phyloP scores from a whole-genome alignment of 768 basidiomycete genomes.

The Calocybe indica region DNA sequence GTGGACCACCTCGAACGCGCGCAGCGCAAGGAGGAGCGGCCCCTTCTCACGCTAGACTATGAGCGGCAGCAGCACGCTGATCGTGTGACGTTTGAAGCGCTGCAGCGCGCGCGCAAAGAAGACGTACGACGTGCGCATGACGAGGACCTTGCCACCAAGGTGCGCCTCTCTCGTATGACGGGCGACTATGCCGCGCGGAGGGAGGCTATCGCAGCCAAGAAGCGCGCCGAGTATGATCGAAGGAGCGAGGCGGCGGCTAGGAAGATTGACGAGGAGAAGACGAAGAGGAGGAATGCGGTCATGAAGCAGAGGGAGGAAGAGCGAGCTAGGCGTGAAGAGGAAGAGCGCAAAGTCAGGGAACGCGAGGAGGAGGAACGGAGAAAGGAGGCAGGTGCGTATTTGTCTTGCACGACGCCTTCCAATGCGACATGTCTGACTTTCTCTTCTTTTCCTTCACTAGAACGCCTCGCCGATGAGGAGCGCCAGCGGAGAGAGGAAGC shows the following conservation, averaged over 20 bases:
- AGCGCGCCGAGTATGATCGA: slow-evolving; percentile 59
- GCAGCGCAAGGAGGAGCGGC: slow-evolving; percentile 87
- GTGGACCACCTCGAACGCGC: slow-evolving; percentile 95
- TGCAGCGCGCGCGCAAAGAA: slow-evolving; percentile 55
- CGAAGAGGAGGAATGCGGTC: slow-evolving; percentile 53
- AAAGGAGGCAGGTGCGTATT: slow-evolving; percentile 43
- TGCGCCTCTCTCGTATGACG: slow-evolving; percentile 65
- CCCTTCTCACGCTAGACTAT: slow-evolving; percentile 83
- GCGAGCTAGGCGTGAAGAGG: slow-evolving; percentile 34
- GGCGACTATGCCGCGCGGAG: slow-evolving; percentile 57
- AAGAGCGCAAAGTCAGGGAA: slow-evolving; percentile 29
- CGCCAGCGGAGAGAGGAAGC: slow-evolving; percentile 43
- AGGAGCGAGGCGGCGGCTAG: slow-evolving; percentile 48
- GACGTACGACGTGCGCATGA: slow-evolving; percentile 50
- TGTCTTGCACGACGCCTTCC: neutral
- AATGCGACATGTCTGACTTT: neutral
- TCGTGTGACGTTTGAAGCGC: slow-evolving; percentile 56
- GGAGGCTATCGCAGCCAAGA: slow-evolving; percentile 48
- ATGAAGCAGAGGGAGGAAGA: slow-evolving; percentile 59
- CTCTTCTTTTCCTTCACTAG: slow-evolving; percentile 20
- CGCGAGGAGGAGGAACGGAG: slow-evolving; percentile 50
- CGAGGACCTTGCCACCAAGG: slow-evolving; percentile 69
- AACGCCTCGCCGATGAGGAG: slow-evolving; percentile 51
- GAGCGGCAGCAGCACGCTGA: slow-evolving; percentile 78
- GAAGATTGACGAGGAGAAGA: slow-evolving; percentile 85